Base-by-base conservation (phyloP, 2,329 filamentous ascomycete genomes). In the Beauveria brongniartii region DNA sequence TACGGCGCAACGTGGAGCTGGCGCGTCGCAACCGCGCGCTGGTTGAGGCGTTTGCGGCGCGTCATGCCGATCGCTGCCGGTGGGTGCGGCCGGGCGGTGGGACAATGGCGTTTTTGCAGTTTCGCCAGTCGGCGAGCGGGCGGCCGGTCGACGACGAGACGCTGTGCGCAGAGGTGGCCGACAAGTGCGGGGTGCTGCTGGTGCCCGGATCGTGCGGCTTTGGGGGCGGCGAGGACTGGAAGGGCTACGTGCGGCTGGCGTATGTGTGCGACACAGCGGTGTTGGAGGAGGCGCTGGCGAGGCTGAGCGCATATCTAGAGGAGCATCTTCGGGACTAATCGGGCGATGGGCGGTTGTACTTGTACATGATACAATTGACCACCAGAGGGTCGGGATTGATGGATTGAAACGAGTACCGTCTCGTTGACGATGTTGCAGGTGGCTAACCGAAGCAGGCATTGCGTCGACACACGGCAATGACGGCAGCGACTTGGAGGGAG, bases 61-160 rank as follows among this genome's bases (percentile, higher is more conserved):
- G 82, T 57, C 82, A 92, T 69, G 77, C 80, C 44, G 80, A 82
- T 64, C 79, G 83, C 7, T 88, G 85, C 67, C 81, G 81, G 1
- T 94, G 89, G 88, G 79, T 86, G 5, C 88, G 84, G 71, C 91
- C 91, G 1, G 83, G 83, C 5, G 90, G 89, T 1, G 91, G 91
- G 0, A 95, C 90, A 2, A 93, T 89, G 9, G 88, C 89, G 0
- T 90, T 95, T 68, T 75, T 95, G 61, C 84, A 82, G 67, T 91
- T 95, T 65, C 78, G 77, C 58, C 40, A n/a, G 9, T 40, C 57
- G 40, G 78, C 80, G 55, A 80, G 82, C 51, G 84, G 76, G 0
- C 77, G 80, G 69, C 80, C 84, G 1, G 80, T 95, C 0, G 84
- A 93, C 67, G 88, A 92, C 64, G 83, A 82, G n/a, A 78, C 78